A percentile compares a stretch with the other conserved stretches of the same genome.
Evolutionary conservation across 2,329 filamentous ascomycete genomes (phyloP).

Genomic region (Aspergillus nomiae): DNA sequence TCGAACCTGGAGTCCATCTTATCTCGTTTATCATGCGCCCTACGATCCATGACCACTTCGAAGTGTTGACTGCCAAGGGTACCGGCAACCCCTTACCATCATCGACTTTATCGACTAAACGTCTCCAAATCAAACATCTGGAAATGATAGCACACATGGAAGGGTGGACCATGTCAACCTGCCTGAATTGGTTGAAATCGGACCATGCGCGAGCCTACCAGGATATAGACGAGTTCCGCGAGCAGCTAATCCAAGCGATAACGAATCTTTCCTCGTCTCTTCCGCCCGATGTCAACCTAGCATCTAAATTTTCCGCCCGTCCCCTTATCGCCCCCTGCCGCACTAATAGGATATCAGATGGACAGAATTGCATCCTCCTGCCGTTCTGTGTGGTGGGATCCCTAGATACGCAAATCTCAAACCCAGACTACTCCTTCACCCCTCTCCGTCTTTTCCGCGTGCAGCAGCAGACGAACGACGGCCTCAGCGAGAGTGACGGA

Average conservation of each 20-base stretch:
- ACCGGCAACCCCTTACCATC: constrained; percentile 64
- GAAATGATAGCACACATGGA: constrained; percentile 52
- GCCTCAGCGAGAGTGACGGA: constrained; percentile 56
- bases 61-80: constrained; percentile 61
- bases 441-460: constrained; percentile 67
- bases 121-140: constrained; percentile 58
- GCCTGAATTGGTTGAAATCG: constrained; percentile 37
- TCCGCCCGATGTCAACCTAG: constrained; percentile 34
- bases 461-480: constrained; percentile 64
- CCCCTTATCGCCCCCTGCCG: constrained; percentile 41
- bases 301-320: constrained; percentile 40
- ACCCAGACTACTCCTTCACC: constrained; percentile 59
- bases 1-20: constrained; percentile 43
- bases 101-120: constrained; percentile 55
- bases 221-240: constrained; percentile 42
- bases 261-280: constrained; percentile 46
- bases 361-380: constrained; percentile 48
- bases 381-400: constrained; percentile 65
- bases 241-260: constrained; percentile 48
- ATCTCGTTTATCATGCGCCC: constrained; percentile 47
- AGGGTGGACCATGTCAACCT: constrained; percentile 40
- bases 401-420: constrained; percentile 58
- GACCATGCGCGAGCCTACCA: constrained; percentile 26
- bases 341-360: constrained; percentile 19
- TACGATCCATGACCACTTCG: constrained; percentile 60